Conservation (phyloP, 2,329 filamentous ascomycete genomes). For the Westerdykella aurantiaca region DNA sequence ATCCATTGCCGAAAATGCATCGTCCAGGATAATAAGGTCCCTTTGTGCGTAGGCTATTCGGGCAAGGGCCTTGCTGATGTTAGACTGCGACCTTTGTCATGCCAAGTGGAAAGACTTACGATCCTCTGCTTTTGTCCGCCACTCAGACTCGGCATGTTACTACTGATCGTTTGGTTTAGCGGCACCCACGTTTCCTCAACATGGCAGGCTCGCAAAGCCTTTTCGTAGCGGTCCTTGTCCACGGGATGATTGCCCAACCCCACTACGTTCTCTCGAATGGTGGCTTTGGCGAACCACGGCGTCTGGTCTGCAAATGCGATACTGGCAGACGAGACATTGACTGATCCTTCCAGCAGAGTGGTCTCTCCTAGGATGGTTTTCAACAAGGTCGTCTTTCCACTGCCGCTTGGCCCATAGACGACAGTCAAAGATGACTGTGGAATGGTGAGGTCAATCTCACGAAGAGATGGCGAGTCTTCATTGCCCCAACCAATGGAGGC, state of each 20-base stretch:
- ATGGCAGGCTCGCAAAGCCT: constrained; percentile 15
- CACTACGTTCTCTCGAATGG: constrained; percentile 23
- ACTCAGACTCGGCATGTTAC: constrained; percentile 39
- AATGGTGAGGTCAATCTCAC: constrained; percentile 5
- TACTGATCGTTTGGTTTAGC: constrained; percentile 21
- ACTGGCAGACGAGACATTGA: neutral
- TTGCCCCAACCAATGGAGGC: constrained; percentile 5
- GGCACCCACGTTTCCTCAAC: constrained; percentile 33
- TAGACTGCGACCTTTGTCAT: too few species aligned
- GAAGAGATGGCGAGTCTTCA: neutral
- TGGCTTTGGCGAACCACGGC: constrained; percentile 24
- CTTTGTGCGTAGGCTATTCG: too few species aligned
- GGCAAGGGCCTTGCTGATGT: too few species aligned
- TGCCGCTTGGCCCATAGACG: constrained; percentile 10
- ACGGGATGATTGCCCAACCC: constrained; percentile 5
- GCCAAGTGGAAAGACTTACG: constrained; percentile 6
- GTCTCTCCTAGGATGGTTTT: constrained; percentile 14
- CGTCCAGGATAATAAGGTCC: too few species aligned
- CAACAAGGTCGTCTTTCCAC: constrained; percentile 33
- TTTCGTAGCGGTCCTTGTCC: constrained; percentile 21
- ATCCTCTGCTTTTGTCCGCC: constrained; percentile 2
- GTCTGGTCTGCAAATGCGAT: constrained; percentile 23
- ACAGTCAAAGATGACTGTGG: constrained; percentile 2
- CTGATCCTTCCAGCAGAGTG: neutral
- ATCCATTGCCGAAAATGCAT: too few species aligned